Base-by-base conservation (phyloP, 73 alveolate genomes). In the Paramecium sonneborni region DNA sequence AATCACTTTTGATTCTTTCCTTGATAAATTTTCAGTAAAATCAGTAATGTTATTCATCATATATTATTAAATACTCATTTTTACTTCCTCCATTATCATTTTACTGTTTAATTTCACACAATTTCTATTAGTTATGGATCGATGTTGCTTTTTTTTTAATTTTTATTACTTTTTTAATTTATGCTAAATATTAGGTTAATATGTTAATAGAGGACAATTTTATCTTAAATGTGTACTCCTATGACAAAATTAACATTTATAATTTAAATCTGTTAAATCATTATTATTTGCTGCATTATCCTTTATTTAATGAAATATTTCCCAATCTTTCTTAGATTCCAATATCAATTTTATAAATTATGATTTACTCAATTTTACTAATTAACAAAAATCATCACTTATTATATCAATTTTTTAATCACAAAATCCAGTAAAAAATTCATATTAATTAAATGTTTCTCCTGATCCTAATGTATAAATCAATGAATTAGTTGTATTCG, bases 111-210 rank as follows among this genome's bases (percentile, higher is more conserved):
- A 30, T 26, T 62, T 62, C 12, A 30, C 39, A 62, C 48, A 62
- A 62, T 62, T 62, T 62, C 84, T 24, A 26, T 20, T 30, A 7
- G 24, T 1, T 14, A 11, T 0, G 6, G 21, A 10, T 62, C 84
- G 6, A 30, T 62, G 0, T 32, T 62, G 18, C 6, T 26, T 12
- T 30, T 6, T 3, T 12, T 12, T 30, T 62, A 62, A 12, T 30
- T 32, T 23, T 30, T 62, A 26, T 62, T 62, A 12, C 14, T 62
- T 62, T 30, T 62, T 62, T 30, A 28, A 30, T 14, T 62, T 62
- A 62, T 11, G 44, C 5, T 30, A 30, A 62, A 62, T 62, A 72
- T 72, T 72, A 34, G 86, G 86, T 72, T 72, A 35, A 72, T 72
- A 72, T 32, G 86, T 4, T 3, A 72, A 15, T 18, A 35, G 18